phyloP scores from a whole-genome alignment of 345 rosid genomes.

The Physaria fendleri region DNA sequence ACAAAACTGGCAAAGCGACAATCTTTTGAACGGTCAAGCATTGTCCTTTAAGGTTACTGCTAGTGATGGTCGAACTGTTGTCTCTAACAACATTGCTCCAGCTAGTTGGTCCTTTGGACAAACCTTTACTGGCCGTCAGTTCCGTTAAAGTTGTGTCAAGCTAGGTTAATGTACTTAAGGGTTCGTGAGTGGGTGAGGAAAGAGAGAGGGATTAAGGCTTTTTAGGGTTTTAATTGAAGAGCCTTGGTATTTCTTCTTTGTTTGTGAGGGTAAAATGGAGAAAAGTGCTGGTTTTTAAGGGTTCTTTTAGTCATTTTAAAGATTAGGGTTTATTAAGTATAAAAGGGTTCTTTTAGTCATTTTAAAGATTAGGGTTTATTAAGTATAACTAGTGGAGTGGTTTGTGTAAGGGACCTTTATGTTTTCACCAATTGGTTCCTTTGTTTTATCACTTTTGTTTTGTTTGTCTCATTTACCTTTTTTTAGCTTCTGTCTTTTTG shows the following conservation, averaged over 20 bases:
- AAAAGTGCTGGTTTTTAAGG: slow-evolving; percentile 24
- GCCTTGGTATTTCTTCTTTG: neutral
- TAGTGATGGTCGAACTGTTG: slow-evolving; percentile 37
- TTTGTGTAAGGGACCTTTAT: slow-evolving; percentile 21
- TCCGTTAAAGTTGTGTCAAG: slow-evolving; percentile 15
- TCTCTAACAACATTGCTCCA: slow-evolving; percentile 39
- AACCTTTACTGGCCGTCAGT: slow-evolving; percentile 39
- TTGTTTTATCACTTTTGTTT: slow-evolving; percentile 14
- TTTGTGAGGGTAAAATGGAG: slow-evolving; percentile 4
- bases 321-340: slow-evolving; percentile 18
- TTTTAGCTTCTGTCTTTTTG: slow-evolving; percentile 15
- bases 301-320: slow-evolving; percentile 26
- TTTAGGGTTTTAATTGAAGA: slow-evolving; percentile 23
- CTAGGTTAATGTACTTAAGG: slow-evolving; percentile 13
- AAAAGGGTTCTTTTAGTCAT: slow-evolving; percentile 25
- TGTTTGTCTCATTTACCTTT: neutral
- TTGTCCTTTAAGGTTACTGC: slow-evolving; percentile 46
- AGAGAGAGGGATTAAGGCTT: slow-evolving; percentile 13
- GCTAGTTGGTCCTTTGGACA: slow-evolving; percentile 53
- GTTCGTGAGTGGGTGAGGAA: slow-evolving; percentile 10
- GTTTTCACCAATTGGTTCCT: slow-evolving; percentile 21
- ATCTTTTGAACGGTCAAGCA: slow-evolving; percentile 39
- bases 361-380: slow-evolving; percentile 15
- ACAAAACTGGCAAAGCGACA: slow-evolving; percentile 60
- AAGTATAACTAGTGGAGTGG: slow-evolving; percentile 15